These are phyloP conservation scores for Trichaptum fuscoviolaceum DNA, from an alignment of 768 basidiomycete genomes.

Conservation along the genomic window DNA sequence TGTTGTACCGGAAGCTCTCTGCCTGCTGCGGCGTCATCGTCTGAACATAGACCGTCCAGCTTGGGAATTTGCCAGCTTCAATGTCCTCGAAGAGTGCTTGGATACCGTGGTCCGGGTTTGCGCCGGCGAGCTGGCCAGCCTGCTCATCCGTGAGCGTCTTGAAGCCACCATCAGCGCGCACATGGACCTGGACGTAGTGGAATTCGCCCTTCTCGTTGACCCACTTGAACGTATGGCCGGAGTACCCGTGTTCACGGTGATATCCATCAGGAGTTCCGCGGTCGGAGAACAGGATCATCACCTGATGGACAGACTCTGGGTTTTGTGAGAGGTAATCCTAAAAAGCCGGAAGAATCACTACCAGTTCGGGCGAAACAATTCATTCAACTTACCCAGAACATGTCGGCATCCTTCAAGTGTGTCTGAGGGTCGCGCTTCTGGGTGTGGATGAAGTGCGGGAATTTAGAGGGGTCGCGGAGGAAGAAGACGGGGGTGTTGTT, in stretches of 20 bases:
- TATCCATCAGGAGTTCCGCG: constrained; percentile 91
- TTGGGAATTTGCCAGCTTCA: constrained; percentile 72
- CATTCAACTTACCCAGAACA: constrained; percentile 61
- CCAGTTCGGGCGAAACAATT: constrained; percentile 12
- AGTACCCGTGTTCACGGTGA: constrained; percentile 87
- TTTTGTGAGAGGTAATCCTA: constrained; percentile 88
- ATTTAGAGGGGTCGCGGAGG: constrained; percentile 82
- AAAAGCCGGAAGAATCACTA: constrained; percentile 14
- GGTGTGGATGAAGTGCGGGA: constrained; percentile 93
- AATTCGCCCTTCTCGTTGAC: constrained; percentile 80
- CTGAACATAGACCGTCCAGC: constrained; percentile 91
- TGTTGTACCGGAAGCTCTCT: constrained; percentile 84
- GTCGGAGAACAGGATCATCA: constrained; percentile 91
- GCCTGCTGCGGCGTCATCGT: constrained; percentile 92
- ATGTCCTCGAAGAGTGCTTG: constrained; percentile 77
- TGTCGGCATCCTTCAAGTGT: constrained; percentile 81
- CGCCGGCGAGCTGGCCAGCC: constrained; percentile 60
- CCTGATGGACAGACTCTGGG: constrained; percentile 85
- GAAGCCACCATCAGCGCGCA: constrained; percentile 73
- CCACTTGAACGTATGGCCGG: constrained; percentile 88
- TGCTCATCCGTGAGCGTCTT: constrained; percentile 73
- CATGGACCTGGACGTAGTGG: constrained; percentile 84
- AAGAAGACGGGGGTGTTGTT: constrained; percentile 93
- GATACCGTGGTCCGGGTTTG: constrained; percentile 83
- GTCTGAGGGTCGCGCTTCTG: constrained; percentile 91